These are phyloP conservation scores for Hirschioporus abietinus DNA, from an alignment of 768 basidiomycete genomes.

Conservation along the genomic window DNA sequence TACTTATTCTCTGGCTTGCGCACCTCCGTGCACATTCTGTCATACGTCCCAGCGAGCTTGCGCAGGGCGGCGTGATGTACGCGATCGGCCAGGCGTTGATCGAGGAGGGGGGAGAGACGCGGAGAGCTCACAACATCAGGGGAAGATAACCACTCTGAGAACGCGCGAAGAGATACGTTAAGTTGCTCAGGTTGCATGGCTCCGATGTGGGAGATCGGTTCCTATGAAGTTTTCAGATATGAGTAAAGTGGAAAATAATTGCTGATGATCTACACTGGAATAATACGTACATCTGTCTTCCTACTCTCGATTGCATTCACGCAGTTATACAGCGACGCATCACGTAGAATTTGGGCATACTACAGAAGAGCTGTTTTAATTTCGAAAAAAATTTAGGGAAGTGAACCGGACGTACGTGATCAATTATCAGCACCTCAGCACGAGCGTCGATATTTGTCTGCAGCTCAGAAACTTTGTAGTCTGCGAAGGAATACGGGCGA, in stretches of 20 bases:
- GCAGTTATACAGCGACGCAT: constrained; percentile 23
- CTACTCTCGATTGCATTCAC: constrained; percentile 19
- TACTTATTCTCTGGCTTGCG: constrained; percentile 73
- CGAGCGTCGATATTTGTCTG: constrained; percentile 55
- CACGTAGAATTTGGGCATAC: constrained; percentile 32
- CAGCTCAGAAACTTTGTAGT: constrained; percentile 51
- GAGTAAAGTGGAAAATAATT: background rate
- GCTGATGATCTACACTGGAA: background rate
- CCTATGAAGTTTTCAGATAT: constrained; percentile 28
- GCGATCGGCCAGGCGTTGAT: constrained; percentile 55
- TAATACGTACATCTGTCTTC: constrained; percentile 19
- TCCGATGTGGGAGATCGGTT: constrained; percentile 73
- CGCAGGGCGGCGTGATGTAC: constrained; percentile 76
- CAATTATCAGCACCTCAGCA: constrained; percentile 61
- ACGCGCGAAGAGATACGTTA: constrained; percentile 55
- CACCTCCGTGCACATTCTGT: constrained; percentile 69
- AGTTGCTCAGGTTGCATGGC: constrained; percentile 60
- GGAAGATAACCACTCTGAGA: constrained; percentile 82
- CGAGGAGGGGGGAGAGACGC: constrained; percentile 67
- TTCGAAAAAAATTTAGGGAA: constrained; percentile 2
- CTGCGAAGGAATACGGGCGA: constrained; percentile 57
- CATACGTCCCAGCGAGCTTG: constrained; percentile 67
- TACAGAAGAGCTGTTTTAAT: constrained; percentile 19
- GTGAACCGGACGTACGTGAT: constrained; percentile 60
- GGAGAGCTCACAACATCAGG: constrained; percentile 78